Percentiles rank a stretch among this genome's conserved stretches.
These are phyloP conservation scores for Brassica carinata DNA, from an alignment of 345 rosid genomes.

Conservation along the genomic window DNA sequence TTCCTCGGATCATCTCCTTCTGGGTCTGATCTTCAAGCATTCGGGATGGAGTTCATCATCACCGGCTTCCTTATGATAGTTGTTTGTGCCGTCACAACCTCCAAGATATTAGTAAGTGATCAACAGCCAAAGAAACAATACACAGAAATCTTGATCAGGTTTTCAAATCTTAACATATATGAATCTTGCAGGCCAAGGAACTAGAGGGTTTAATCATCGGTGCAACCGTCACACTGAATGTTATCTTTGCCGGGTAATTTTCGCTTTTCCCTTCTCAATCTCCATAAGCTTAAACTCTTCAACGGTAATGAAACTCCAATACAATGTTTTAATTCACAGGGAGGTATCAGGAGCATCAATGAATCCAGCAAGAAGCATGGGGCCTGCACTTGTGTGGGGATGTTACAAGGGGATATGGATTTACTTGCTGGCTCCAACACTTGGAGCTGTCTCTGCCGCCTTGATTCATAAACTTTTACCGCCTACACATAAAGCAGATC, in stretches of 20 bases:
- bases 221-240: constrained; percentile 77
- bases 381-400: constrained; percentile 55
- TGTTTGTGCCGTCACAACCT: constrained; percentile 74
- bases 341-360: constrained; percentile 73
- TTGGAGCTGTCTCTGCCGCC: constrained; percentile 56
- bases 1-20: constrained; percentile 75
- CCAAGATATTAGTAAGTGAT: constrained; percentile 72
- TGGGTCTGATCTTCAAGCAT: constrained; percentile 68
- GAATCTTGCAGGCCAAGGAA: constrained; percentile 60
- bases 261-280: background rate
- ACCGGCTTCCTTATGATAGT: constrained; percentile 91
- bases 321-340: constrained; percentile 29
- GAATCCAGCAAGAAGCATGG: constrained; percentile 75
- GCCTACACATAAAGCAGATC: constrained; percentile 57
- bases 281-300: background rate
- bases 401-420: constrained; percentile 51
- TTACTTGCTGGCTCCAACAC: constrained; percentile 49
- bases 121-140: background rate
- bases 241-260: constrained; percentile 78
- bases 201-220: constrained; percentile 90
- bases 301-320: background rate
- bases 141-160: constrained; percentile 14
- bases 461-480: constrained; percentile 51
- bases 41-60: constrained; percentile 78
- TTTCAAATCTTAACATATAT: constrained; percentile 11